phyloP scores from a whole-genome alignment of 1,284 basidiomycete species.

The Trametes sp. region DNA sequence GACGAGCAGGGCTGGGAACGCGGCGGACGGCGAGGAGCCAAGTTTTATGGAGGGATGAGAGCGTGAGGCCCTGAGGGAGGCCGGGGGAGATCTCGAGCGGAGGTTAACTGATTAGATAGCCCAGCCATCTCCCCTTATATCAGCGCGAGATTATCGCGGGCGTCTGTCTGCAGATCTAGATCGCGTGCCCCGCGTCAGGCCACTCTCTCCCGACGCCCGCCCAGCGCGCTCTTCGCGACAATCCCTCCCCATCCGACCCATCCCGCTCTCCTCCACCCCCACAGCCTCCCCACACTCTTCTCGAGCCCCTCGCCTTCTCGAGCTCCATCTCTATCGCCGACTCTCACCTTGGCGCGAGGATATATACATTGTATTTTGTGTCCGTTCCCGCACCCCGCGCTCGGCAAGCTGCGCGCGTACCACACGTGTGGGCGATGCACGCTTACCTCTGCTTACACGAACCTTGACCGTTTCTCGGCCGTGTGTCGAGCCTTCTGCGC shows the following conservation, averaged over 20 bases:
- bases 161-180: conserved; percentile 26
- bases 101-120: conserved; percentile 45
- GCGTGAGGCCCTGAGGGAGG: conserved; percentile 20
- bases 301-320: neutral
- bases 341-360: neutral
- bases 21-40: conserved; percentile 19
- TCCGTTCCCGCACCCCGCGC: neutral
- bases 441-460: conserved; percentile 5
- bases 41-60: conserved; percentile 30
- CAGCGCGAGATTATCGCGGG: conserved; percentile 28
- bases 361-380: neutral
- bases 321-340: neutral
- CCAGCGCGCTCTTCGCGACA: neutral
- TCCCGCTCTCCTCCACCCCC: neutral
- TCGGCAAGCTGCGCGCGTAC: neutral
- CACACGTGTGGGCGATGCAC: neutral
- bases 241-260: neutral
- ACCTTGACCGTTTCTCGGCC: conserved; percentile 13
- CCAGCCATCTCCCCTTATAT: conserved; percentile 31
- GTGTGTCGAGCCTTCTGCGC: neutral
- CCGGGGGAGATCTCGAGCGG: conserved; percentile 31
- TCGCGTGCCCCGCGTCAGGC: conserved; percentile 12
- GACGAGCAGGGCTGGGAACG: conserved; percentile 31
- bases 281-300: neutral
- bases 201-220: neutral